Percentiles rank a stretch among this genome's conserved stretches.
phyloP scores from a whole-genome alignment of 768 basidiomycete genomes.

The Coprinopsis strossmayeri region DNA sequence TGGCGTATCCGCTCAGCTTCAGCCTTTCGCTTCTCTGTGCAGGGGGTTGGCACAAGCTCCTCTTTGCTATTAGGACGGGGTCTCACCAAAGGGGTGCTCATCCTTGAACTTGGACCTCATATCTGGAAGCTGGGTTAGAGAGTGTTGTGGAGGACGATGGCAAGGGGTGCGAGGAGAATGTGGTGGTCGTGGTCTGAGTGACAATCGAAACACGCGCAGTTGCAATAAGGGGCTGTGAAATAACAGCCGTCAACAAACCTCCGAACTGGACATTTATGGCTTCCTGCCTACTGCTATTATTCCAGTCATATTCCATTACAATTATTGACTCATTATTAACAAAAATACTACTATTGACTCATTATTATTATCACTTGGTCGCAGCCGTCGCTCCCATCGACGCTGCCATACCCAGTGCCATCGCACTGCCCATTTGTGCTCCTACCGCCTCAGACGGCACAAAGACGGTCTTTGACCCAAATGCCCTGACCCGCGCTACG shows the following conservation, averaged over 20 bases:
- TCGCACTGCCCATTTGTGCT: conserved; percentile 50
- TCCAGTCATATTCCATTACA: not conserved
- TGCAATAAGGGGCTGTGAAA: conserved; percentile 24
- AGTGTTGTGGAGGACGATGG: conserved; percentile 14
- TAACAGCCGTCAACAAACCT: conserved; percentile 33
- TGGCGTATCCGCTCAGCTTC: conserved; percentile 97
- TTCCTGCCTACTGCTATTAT: not conserved
- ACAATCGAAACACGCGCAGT: conserved; percentile 36
- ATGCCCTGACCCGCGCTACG: conserved; percentile 54
- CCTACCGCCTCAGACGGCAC: conserved; percentile 55
- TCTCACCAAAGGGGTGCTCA: conserved; percentile 95
- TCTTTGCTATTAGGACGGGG: conserved; percentile 6
- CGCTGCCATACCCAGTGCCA: conserved; percentile 68
- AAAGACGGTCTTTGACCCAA: conserved; percentile 63
- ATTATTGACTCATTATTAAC: not conserved
- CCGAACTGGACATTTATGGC: conserved; percentile 1
- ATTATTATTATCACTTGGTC: conserved; percentile 13
- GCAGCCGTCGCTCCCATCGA: conserved; percentile 46
- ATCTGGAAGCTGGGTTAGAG: not conserved
- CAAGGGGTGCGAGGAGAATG: conserved; percentile 8
- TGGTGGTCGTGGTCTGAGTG: conserved; percentile 12
- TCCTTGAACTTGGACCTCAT: conserved; percentile 99
- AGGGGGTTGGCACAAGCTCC: conserved; percentile 25
- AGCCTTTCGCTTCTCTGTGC: conserved; percentile 94
- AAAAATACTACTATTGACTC: not conserved